phyloP scores from a whole-genome alignment of 208 protist species.

The Endotrypanum monterogeii region DNA sequence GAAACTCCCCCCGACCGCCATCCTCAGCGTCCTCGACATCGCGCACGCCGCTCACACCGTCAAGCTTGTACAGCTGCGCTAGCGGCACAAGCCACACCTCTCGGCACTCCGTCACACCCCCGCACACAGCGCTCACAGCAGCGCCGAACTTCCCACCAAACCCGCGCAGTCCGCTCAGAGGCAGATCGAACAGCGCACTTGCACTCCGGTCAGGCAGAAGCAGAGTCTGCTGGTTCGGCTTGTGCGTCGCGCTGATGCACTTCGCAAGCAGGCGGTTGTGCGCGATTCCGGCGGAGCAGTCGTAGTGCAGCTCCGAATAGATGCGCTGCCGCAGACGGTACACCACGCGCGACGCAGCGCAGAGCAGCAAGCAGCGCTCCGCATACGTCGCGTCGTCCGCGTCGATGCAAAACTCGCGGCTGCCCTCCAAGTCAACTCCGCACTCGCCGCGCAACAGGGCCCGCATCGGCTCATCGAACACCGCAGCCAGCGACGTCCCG shows the following conservation, averaged over 20 bases:
- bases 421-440: constrained; percentile 29
- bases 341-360: constrained; percentile 42
- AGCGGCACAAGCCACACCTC: constrained; percentile 64
- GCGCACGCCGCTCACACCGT: constrained; percentile 3
- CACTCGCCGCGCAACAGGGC: constrained; percentile 36
- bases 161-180: constrained; percentile 14
- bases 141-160: constrained; percentile 89
- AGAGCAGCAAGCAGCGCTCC: constrained; percentile 60
- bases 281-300: constrained; percentile 86
- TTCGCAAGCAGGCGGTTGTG: constrained; percentile 89
- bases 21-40: constrained; percentile 20
- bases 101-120: constrained; percentile 40
- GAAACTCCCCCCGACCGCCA: neutral
- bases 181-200: constrained; percentile 55
- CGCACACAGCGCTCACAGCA: constrained; percentile 50
- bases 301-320: constrained; percentile 68
- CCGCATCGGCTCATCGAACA: constrained; percentile 62
- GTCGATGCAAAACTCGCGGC: constrained; percentile 33
- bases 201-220: constrained; percentile 61
- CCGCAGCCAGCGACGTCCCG: constrained; percentile 48
- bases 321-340: constrained; percentile 33
- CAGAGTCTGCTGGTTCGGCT: constrained; percentile 87
- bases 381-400: constrained; percentile 26
- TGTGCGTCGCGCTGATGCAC: constrained; percentile 75
- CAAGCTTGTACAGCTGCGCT: constrained; percentile 17